A percentile compares a stretch with the other conserved stretches of the same genome.
Evolutionary conservation across 1,139 yeast species (phyloP).

Genomic region (Candida mesenterica): DNA sequence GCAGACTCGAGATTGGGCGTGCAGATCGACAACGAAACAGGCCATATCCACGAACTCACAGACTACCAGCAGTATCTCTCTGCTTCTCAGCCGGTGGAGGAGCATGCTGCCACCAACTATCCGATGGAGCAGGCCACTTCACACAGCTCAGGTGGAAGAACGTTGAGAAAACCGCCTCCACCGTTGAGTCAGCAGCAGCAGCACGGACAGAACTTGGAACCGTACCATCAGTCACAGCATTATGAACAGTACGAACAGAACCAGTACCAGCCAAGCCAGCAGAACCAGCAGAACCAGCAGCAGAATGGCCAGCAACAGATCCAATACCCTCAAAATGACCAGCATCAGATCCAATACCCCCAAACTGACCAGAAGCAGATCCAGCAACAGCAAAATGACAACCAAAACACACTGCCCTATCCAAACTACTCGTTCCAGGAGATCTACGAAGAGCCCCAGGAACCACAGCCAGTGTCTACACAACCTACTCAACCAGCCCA

Average conservation of each 20-base stretch:
- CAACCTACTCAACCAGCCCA: background rate
- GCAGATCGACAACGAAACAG: constrained; percentile 7
- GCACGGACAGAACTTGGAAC: no score
- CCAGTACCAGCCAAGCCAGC: no score
- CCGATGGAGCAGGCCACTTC: constrained; percentile 8
- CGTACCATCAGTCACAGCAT: constrained; percentile 2
- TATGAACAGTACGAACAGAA: constrained; percentile 1
- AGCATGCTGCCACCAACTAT: no score
- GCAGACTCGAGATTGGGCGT: constrained; percentile 14
- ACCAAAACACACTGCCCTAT: no score
- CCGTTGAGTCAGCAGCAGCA: no score
- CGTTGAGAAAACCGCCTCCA: constrained; percentile 17
- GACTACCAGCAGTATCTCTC: constrained; percentile 16
- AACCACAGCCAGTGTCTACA: no score
- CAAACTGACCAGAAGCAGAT: no score
- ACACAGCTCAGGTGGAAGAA: constrained; percentile 1
- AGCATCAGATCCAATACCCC: background rate
- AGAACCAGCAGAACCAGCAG: no score
- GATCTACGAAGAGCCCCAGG: no score
- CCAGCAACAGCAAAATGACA: no score
- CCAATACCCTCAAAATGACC: constrained; percentile 2
- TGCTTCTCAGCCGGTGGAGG: constrained; percentile 10
- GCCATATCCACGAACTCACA: constrained; percentile 9
- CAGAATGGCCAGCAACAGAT: background rate
- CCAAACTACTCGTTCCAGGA: no score